Base-by-base conservation (phyloP, 2,329 filamentous ascomycete genomes). In the Pseudogymnoascus sp. region DNA sequence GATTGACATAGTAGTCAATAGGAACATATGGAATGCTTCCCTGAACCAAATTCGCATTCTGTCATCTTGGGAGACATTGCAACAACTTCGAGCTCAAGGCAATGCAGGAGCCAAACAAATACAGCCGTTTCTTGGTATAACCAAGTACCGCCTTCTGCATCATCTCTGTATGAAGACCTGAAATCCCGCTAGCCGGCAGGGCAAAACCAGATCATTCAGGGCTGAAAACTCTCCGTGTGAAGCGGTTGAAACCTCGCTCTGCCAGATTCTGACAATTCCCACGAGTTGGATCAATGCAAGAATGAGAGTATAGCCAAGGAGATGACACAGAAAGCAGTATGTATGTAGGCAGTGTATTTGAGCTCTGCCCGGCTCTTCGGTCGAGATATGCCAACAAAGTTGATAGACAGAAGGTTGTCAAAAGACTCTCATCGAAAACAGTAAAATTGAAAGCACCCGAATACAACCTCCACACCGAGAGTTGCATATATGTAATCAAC, bases 161-260 rank as follows among this genome's bases (percentile, higher is more conserved):
- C 13, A 35, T 61, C 70, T 73, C 71, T 71, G 70, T 71, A 68
- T 70, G 71, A 69, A 65, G 70, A 66, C 71, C 71, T 24, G 36
- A 13, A 60, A 41, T 24, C 8, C 59, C 17, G 59, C 59, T 60
- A 54, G 17, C 57, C 24, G 44, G 44, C 44, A 59, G 57, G 35
- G n/a, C 6, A 29, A 37, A 33, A 41, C 6, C 24, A 57, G 59
- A 21, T 13, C 36, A 44, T 41, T 33, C 59, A 29, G 26, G 36
- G 36, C 57, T 29, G 24, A 10, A 24, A 40, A 11, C 57, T 68
- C 74, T 76, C 73, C 74, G 73, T 74, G 71, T 73, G 74, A 69
- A 71, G 67, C 72, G 71, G 62, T 64, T 61, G 72, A 74, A 76
- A 79, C 79, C 82, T 84, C 82, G 83, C 83, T 82, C 75, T 77